Percentiles rank a stretch among this genome's conserved stretches.
phyloP scores from a whole-genome alignment of 495 filamentous ascomycete species.

The Niebla homalea region DNA sequence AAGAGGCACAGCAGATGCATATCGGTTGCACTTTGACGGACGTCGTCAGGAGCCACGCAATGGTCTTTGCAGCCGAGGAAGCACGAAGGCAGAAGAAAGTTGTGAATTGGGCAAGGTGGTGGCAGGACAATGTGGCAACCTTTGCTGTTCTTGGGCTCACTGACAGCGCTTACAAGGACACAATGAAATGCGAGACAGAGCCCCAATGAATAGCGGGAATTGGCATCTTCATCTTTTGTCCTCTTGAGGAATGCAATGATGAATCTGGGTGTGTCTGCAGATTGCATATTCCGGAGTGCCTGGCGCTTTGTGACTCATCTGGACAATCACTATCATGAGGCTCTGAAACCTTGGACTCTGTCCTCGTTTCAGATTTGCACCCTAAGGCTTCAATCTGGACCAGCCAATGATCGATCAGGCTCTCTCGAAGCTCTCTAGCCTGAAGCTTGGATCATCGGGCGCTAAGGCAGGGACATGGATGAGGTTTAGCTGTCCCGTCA shows the following conservation, averaged over 20 bases:
- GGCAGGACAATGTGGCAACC: slow-evolving; percentile 24
- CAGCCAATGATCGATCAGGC: background rate
- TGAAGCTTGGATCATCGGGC: background rate
- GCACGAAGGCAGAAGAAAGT: slow-evolving; percentile 56
- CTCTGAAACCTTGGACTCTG: background rate
- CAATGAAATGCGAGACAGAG: no score
- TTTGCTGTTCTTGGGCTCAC: no score
- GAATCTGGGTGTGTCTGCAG: no score
- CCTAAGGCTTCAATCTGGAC: background rate
- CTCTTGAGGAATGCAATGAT: no score
- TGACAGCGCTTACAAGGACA: no score
- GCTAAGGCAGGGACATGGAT: background rate
- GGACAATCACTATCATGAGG: background rate
- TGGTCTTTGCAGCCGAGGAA: slow-evolving; percentile 91
- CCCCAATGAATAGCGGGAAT: no score
- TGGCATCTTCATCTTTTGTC: no score
- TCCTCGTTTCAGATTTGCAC: slow-evolving; percentile 3
- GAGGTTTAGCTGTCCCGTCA: background rate
- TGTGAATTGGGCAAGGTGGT: slow-evolving; percentile 70
- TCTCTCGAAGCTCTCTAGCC: background rate
- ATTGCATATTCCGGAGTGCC: no score
- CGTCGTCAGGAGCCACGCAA: slow-evolving; percentile 72
- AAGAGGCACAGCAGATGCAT: slow-evolving; percentile 58
- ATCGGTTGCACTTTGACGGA: slow-evolving; percentile 78
- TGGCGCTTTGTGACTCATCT: background rate